Evolutionary conservation across 2,329 filamentous ascomycete genomes (phyloP).

Genomic region (Amylocarpus encephaloides): DNA sequence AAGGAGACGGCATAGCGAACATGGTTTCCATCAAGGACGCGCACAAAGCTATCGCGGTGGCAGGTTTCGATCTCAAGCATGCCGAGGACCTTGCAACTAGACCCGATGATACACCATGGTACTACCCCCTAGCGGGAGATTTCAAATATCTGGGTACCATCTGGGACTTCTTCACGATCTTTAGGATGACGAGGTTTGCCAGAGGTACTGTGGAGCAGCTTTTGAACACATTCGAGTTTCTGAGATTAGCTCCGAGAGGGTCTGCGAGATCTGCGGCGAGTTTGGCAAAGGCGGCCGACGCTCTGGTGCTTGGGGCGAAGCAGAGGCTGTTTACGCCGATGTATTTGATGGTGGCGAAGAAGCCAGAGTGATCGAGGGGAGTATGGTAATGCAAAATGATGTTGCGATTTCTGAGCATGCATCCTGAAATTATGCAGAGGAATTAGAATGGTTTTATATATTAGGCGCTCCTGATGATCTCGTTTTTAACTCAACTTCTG

Average conservation of each 20-base stretch:
- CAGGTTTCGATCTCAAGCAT: conserved; percentile 77
- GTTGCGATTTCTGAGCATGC: not conserved
- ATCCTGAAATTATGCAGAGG: too few species aligned
- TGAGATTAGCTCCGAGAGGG: conserved; percentile 67
- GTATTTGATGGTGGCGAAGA: conserved; percentile 91
- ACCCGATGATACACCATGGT: conserved; percentile 77
- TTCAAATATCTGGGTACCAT: conserved; percentile 75
- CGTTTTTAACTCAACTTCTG: too few species aligned
- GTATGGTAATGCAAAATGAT: not conserved
- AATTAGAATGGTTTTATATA: too few species aligned
- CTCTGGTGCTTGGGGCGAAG: conserved; percentile 77
- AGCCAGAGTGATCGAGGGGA: conserved; percentile 45
- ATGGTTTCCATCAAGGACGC: conserved; percentile 87
- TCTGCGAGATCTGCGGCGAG: conserved; percentile 94
- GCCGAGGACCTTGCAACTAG: conserved; percentile 82
- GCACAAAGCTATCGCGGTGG: conserved; percentile 73
- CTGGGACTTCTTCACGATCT: conserved; percentile 74
- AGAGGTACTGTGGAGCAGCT: conserved; percentile 69
- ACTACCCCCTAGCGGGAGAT: conserved; percentile 84
- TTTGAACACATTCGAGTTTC: conserved; percentile 67
- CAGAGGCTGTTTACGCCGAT: conserved; percentile 92
- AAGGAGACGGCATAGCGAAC: conserved; percentile 93
- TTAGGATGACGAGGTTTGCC: conserved; percentile 83
- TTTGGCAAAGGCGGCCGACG: conserved; percentile 72
- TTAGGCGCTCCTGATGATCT: too few species aligned